Percentiles rank a stretch among this genome's conserved stretches.
Evolutionary conservation across 2,329 filamentous ascomycete genomes (phyloP).

Genomic region (Ceratocystis ficicola): DNA sequence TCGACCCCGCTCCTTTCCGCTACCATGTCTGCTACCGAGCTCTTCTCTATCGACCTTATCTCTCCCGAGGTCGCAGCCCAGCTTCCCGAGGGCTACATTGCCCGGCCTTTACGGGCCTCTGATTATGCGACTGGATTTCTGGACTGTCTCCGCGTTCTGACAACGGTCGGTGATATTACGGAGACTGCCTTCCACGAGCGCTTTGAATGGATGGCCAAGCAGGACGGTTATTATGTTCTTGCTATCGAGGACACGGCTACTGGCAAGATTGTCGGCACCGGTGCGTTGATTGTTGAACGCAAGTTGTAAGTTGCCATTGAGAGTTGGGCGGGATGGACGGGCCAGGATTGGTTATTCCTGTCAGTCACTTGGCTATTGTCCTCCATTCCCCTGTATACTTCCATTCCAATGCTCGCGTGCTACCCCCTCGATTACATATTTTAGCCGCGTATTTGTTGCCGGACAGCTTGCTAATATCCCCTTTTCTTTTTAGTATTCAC

Average conservation of each 20-base stretch:
- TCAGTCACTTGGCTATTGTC: background rate
- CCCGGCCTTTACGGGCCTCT: constrained; percentile 64
- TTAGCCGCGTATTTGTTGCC: background rate
- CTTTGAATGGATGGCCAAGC: constrained; percentile 67
- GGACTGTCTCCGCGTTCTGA: constrained; percentile 80
- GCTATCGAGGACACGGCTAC: constrained; percentile 62
- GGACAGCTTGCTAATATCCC: background rate
- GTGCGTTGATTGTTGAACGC: constrained; percentile 79
- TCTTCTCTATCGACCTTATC: constrained; percentile 69
- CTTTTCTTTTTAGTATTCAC: constrained; percentile 49
- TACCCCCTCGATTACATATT: background rate
- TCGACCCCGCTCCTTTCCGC: background rate
- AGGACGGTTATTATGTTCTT: constrained; percentile 73
- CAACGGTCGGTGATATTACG: constrained; percentile 78
- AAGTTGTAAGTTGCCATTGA: constrained; percentile 57
- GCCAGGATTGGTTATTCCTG: background rate
- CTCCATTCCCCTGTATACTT: background rate
- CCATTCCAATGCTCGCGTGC: background rate
- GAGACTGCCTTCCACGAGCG: constrained; percentile 63
- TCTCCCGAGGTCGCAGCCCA: constrained; percentile 58
- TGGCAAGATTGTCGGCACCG: constrained; percentile 70
- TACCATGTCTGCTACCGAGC: constrained; percentile 16
- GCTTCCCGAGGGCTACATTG: constrained; percentile 68
- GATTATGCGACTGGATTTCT: constrained; percentile 79
- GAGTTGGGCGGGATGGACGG: background rate